These are phyloP conservation scores for Whalleya microplaca DNA, from an alignment of 2,329 filamentous ascomycete species.

Conservation along the genomic window DNA sequence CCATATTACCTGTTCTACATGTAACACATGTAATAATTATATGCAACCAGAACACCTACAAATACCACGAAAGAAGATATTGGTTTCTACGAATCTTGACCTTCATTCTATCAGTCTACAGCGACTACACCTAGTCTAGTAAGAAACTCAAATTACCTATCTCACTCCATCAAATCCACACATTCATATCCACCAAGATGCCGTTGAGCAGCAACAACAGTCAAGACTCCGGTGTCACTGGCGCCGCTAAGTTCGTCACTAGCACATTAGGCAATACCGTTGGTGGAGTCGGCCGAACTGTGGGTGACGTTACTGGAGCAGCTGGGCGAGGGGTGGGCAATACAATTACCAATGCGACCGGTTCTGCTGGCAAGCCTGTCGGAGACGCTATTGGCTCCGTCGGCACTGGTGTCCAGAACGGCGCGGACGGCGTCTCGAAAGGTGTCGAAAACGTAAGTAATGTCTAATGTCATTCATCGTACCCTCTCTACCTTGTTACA, in stretches of 20 bases:
- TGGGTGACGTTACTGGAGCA: constrained; percentile 43
- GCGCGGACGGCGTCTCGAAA: constrained; percentile 46
- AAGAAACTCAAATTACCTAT: neutral
- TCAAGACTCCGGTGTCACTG: constrained; percentile 36
- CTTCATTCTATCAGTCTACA: neutral
- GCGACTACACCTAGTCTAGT: too few species aligned
- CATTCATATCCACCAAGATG: constrained; percentile 32
- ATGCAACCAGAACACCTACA: too few species aligned
- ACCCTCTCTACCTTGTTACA: neutral
- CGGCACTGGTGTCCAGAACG: constrained; percentile 48
- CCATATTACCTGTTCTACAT: too few species aligned
- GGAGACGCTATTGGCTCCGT: constrained; percentile 49
- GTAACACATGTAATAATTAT: too few species aligned
- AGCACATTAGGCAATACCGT: constrained; percentile 37
- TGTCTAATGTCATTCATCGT: neutral
- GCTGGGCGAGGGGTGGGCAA: constrained; percentile 49
- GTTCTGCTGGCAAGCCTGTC: constrained; percentile 50
- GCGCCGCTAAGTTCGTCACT: constrained; percentile 41
- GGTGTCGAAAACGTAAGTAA: constrained; percentile 47
- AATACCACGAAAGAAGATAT: too few species aligned
- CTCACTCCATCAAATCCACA: neutral
- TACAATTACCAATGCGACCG: constrained; percentile 50
- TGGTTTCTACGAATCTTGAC: too few species aligned
- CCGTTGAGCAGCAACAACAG: constrained; percentile 27
- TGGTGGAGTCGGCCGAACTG: constrained; percentile 37